Conservation (phyloP, 1,284 basidiomycete genomes). For the Cystobasidium pallidum region DNA sequence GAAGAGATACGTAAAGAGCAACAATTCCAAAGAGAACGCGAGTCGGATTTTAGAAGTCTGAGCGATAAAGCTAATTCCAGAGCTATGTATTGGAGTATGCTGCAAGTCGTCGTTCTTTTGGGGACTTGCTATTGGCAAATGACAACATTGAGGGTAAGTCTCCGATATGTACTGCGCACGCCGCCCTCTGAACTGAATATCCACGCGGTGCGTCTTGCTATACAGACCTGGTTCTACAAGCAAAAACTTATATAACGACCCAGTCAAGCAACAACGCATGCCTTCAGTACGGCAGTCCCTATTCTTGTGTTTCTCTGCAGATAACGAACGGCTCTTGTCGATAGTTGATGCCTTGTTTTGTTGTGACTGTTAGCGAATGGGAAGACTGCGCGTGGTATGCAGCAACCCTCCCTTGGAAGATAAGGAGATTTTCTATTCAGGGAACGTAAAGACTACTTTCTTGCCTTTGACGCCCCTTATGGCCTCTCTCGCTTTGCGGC, state of each 20-base stretch:
- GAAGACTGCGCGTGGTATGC: no score
- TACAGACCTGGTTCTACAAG: constrained; percentile 39
- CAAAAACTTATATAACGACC: constrained; percentile 34
- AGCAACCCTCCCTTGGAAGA: no score
- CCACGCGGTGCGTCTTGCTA: no score
- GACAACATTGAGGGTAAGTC: constrained; percentile 79
- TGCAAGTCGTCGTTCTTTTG: constrained; percentile 82
- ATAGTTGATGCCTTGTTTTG: constrained; percentile 9
- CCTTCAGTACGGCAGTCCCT: background rate
- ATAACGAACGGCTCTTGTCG: background rate
- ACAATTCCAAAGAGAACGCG: constrained; percentile 91
- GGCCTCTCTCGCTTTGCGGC: constrained; percentile 61
- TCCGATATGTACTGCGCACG: no score
- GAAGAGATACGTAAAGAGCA: constrained; percentile 93
- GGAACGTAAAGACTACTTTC: constrained; percentile 69
- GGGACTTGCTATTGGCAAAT: constrained; percentile 90
- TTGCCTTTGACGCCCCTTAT: constrained; percentile 65
- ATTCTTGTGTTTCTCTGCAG: background rate
- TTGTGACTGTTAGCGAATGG: background rate
- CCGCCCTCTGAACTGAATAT: no score
- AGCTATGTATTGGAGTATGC: constrained; percentile 89
- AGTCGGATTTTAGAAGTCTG: constrained; percentile 85
- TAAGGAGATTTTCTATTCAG: constrained; percentile 52
- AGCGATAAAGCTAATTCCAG: constrained; percentile 84
- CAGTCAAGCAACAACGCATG: no score